These are phyloP conservation scores for Bathelium albidoporum DNA, from an alignment of 495 filamentous ascomycete species.

Conservation along the genomic window DNA sequence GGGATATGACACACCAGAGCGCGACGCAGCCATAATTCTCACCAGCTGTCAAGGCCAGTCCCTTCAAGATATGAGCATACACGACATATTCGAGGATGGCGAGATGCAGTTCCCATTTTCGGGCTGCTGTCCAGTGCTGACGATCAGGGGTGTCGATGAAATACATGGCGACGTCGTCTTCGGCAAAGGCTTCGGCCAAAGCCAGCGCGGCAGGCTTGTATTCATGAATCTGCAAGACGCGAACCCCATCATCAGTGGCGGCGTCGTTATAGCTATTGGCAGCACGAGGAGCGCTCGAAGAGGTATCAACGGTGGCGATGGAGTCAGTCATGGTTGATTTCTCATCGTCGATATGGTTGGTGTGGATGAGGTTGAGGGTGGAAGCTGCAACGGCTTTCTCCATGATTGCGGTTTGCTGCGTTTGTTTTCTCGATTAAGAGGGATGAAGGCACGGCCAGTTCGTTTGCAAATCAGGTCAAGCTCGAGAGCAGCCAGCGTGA, in stretches of 20 bases:
- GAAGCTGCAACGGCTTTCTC: slow-evolving; percentile 26
- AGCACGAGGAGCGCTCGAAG: slow-evolving; percentile 9
- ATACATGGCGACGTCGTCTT: slow-evolving; percentile 61
- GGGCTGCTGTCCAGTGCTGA: slow-evolving; percentile 45
- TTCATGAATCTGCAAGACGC: slow-evolving; percentile 48
- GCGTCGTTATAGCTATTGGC: slow-evolving; percentile 16
- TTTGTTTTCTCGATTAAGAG: not conserved
- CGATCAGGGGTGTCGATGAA: slow-evolving; percentile 58
- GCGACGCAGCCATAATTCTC: slow-evolving; percentile 65
- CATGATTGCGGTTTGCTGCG: slow-evolving; percentile 26
- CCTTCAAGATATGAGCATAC: slow-evolving; percentile 59
- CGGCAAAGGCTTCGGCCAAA: slow-evolving; percentile 71
- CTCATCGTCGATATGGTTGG: slow-evolving; percentile 1
- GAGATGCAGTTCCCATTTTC: slow-evolving; percentile 64
- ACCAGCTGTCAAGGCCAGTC: slow-evolving; percentile 60
- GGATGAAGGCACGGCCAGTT: slow-evolving; percentile 19
- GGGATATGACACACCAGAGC: slow-evolving; percentile 54
- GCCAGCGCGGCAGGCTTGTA: slow-evolving; percentile 55
- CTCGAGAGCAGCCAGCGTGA: slow-evolving; percentile 5
- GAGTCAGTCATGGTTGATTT: slow-evolving; percentile 14
- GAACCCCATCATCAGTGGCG: slow-evolving; percentile 34
- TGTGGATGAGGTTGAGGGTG: slow-evolving; percentile 28
- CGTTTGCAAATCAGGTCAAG: not conserved
- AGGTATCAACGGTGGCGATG: not conserved
- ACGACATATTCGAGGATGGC: slow-evolving; percentile 64